Percentiles rank a stretch among this genome's conserved stretches.
Conservation (phyloP, 2,329 filamentous ascomycete species). For the Rhinocladiella mackenziei region DNA sequence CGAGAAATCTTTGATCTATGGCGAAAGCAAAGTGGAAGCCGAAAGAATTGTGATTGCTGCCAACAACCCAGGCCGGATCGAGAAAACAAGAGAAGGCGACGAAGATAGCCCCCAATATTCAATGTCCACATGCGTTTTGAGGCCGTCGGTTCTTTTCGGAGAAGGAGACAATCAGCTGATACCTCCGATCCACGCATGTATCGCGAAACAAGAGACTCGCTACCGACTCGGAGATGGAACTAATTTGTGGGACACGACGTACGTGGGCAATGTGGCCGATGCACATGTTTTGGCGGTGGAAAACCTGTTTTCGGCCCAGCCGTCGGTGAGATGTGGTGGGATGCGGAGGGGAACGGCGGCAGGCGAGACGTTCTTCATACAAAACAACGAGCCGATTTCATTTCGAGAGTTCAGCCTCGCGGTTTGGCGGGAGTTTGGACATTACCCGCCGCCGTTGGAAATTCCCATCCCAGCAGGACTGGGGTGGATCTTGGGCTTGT, state of each 20-base stretch:
- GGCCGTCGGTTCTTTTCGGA: conserved; percentile 44
- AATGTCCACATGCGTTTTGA: conserved; percentile 41
- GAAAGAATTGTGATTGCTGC: conserved; percentile 41
- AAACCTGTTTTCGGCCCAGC: conserved; percentile 39
- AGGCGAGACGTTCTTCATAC: conserved; percentile 45
- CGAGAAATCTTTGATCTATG: conserved; percentile 41
- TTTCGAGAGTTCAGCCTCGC: conserved; percentile 45
- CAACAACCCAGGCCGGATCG: conserved; percentile 24
- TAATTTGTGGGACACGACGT: conserved; percentile 45
- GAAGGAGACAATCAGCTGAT: conserved; percentile 43
- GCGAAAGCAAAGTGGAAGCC: conserved; percentile 43
- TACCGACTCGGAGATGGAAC: conserved; percentile 41
- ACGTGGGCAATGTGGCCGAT: conserved; percentile 44
- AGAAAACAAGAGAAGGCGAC: background rate
- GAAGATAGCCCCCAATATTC: conserved; percentile 6
- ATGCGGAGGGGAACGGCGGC: conserved; percentile 32
- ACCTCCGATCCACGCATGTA: conserved; percentile 43
- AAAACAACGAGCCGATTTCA: conserved; percentile 45
- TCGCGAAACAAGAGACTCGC: conserved; percentile 41
- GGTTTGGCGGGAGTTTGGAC: conserved; percentile 49
- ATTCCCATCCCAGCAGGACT: conserved; percentile 47
- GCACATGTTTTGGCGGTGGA: conserved; percentile 45
- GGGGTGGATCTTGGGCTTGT: conserved; percentile 47
- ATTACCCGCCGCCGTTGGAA: conserved; percentile 47
- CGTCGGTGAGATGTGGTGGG: conserved; percentile 1